These are phyloP conservation scores for Ramaria rubella DNA, from an alignment of 768 basidiomycete genomes.

Conservation along the genomic window DNA sequence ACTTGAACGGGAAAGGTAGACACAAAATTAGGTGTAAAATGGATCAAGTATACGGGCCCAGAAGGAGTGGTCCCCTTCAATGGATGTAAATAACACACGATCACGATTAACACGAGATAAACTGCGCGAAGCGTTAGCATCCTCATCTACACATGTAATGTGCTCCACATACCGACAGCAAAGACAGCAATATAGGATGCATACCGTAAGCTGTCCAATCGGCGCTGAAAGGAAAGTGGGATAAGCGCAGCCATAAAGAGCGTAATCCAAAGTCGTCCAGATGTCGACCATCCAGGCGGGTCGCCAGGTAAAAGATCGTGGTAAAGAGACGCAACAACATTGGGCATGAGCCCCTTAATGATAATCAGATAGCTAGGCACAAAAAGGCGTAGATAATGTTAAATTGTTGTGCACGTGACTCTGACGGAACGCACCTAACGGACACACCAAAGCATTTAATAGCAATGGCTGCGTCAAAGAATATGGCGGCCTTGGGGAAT, in stretches of 20 bases:
- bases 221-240: constrained; percentile 78
- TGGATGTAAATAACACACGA: constrained; percentile 74
- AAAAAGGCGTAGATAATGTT: neutral
- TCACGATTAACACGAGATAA: constrained; percentile 74
- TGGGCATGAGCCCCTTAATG: constrained; percentile 89
- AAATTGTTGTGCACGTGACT: neutral
- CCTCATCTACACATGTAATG: constrained; percentile 13
- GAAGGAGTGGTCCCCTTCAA: constrained; percentile 52
- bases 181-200: constrained; percentile 90
- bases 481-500: constrained; percentile 79
- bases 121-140: constrained; percentile 32
- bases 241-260: constrained; percentile 69
- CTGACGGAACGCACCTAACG: constrained; percentile 53
- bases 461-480: constrained; percentile 92
- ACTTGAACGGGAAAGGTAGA: constrained; percentile 90
- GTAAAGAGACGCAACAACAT: constrained; percentile 77
- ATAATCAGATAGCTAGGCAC: constrained; percentile 74
- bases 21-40: constrained; percentile 71
- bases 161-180: constrained; percentile 54
- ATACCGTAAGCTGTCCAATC: constrained; percentile 79
- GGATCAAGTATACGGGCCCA: constrained; percentile 66
- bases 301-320: constrained; percentile 64
- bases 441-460: constrained; percentile 97
- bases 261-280: constrained; percentile 78
- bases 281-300: constrained; percentile 70